phyloP scores from a whole-genome alignment of 2,329 filamentous ascomycete genomes.

The Tricladium varicosporioides region DNA sequence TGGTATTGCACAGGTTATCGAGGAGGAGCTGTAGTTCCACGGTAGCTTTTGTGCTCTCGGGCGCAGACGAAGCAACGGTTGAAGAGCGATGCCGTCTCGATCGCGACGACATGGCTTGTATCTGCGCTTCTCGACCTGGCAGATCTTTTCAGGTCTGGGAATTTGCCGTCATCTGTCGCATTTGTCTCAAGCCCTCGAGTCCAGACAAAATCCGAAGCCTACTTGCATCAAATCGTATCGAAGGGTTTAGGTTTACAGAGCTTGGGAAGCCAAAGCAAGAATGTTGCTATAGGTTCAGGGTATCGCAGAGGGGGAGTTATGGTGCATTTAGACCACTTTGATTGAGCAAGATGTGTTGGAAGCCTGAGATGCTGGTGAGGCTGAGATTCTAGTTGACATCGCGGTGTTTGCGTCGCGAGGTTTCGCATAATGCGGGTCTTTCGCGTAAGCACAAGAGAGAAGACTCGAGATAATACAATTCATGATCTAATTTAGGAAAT shows the following conservation, averaged over 20 bases:
- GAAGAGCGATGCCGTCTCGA: constrained; percentile 62
- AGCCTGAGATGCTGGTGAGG: constrained; percentile 12
- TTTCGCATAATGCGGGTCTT: constrained; percentile 11
- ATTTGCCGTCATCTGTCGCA: constrained; percentile 26
- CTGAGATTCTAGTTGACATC: constrained; percentile 14
- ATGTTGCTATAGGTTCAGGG: neutral
- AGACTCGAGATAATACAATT: neutral
- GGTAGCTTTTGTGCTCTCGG: constrained; percentile 57
- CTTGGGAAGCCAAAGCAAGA: neutral
- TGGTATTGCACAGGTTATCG: constrained; percentile 41
- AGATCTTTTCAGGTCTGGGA: constrained; percentile 17
- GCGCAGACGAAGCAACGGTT: constrained; percentile 57
- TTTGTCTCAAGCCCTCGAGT: neutral
- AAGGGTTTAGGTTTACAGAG: neutral
- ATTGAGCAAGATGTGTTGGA: no score
- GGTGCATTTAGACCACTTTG: no score
- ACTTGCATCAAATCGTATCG: constrained; percentile 21
- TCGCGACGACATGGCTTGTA: constrained; percentile 48
- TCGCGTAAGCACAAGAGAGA: constrained; percentile 3
- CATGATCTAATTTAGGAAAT: neutral
- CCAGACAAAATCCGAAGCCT: constrained; percentile 7
- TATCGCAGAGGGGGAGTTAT: neutral
- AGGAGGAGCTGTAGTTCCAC: constrained; percentile 57
- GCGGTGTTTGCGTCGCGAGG: constrained; percentile 15
- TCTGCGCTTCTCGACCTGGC: constrained; percentile 30